Evolutionary conservation across 2,329 filamentous ascomycete genomes (phyloP).

Genomic region (Colletotrichum karsti): DNA sequence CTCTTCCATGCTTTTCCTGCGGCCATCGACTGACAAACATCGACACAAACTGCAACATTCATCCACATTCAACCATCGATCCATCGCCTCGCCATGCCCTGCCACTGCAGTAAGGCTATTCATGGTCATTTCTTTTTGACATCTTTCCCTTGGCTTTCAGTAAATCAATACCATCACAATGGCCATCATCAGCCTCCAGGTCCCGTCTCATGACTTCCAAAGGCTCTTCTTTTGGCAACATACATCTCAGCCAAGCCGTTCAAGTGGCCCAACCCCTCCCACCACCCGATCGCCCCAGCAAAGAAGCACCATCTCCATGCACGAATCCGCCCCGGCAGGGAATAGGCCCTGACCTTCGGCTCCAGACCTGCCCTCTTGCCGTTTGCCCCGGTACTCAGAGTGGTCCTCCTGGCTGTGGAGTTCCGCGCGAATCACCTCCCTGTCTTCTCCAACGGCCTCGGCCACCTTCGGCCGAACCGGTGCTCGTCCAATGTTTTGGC

Average conservation of each 20-base stretch:
- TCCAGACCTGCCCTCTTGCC: constrained; percentile 11
- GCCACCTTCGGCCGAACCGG: constrained; percentile 23
- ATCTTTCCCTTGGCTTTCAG: no score
- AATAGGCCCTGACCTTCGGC: constrained; percentile 12
- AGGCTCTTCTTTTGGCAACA: neutral
- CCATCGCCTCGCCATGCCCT: no score
- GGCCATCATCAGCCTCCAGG: neutral
- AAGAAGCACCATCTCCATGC: constrained; percentile 7
- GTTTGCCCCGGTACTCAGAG: neutral
- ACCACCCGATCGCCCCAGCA: neutral
- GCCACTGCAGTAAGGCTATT: no score
- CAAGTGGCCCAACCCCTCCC: neutral
- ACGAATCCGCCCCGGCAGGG: neutral
- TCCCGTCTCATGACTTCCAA: neutral
- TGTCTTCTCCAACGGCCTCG: constrained; percentile 25
- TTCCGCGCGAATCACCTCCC: constrained; percentile 28
- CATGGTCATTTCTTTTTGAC: no score
- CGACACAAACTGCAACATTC: neutral
- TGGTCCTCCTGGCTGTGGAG: neutral
- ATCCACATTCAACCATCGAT: no score
- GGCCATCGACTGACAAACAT: neutral
- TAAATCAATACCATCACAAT: no score
- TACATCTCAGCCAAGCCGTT: neutral
- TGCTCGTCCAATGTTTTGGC: no score
- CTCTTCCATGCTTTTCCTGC: neutral